phyloP scores from a whole-genome alignment of 306 rosid genomes.

The Glycine latifolia region DNA sequence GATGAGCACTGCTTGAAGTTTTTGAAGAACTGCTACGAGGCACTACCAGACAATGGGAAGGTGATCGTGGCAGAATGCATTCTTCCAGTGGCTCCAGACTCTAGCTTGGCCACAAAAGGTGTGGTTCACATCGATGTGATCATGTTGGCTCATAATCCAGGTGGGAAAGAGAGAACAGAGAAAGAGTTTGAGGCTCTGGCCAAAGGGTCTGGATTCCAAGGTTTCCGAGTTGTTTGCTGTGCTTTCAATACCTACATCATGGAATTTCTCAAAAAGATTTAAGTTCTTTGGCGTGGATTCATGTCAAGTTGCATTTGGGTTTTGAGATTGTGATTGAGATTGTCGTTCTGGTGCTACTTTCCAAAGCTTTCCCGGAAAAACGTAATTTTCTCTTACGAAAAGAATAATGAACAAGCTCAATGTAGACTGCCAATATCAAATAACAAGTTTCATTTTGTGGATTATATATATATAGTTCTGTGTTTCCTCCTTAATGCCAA shows the following conservation, averaged over 20 bases:
- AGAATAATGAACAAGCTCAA: conserved; percentile 7
- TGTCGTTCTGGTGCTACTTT: conserved; percentile 25
- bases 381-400: conserved; percentile 34
- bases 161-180: conserved; percentile 95
- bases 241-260: conserved; percentile 84
- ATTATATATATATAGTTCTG: too few relatives aligned
- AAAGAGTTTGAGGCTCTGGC: conserved; percentile 81
- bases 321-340: conserved; percentile 24
- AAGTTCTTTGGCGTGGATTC: conserved; percentile 24
- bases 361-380: conserved; percentile 12
- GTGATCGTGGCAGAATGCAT: conserved; percentile 93
- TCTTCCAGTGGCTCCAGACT: conserved; percentile 85
- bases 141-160: conserved; percentile 89
- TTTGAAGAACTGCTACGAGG: conserved; percentile 80
- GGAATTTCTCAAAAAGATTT: conserved; percentile 73
- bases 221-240: conserved; percentile 57
- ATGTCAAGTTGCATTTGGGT: conserved; percentile 34
- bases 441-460: too few relatives aligned
- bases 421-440: too few relatives aligned
- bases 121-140: conserved; percentile 77
- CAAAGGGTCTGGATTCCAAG: conserved; percentile 79
- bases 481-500: background rate
- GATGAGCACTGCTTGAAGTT: conserved; percentile 87
- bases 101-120: conserved; percentile 82
- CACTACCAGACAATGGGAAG: conserved; percentile 78